Conservation (phyloP, 2,329 filamentous ascomycete genomes). For the Monilinia aucupariae region DNA sequence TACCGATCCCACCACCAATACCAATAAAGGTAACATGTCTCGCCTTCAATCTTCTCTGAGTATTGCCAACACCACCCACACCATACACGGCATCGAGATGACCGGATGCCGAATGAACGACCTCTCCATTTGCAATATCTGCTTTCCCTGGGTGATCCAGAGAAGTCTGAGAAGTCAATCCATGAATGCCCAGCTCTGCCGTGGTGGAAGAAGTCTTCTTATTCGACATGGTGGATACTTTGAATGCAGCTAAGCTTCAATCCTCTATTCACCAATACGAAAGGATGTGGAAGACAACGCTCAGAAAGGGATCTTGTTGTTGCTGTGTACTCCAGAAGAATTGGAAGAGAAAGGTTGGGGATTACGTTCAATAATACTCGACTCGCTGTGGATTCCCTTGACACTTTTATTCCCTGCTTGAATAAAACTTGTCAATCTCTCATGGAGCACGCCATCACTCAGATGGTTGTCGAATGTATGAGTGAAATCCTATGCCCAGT, state of each 20-base stretch:
- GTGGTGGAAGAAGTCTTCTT: not conserved
- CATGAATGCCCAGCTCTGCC: constrained; percentile 2
- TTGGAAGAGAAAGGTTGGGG: too few species aligned
- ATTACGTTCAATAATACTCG: too few species aligned
- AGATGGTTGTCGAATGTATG: constrained; percentile 2
- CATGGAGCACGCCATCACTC: constrained; percentile 9
- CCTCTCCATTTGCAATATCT: constrained; percentile 12
- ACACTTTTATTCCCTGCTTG: constrained; percentile 12
- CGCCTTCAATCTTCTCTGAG: constrained; percentile 8
- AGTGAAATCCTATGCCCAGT: not conserved
- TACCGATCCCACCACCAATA: constrained; percentile 38
- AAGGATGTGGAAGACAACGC: not conserved
- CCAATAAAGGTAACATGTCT: constrained; percentile 15
- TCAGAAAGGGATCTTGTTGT: not conserved
- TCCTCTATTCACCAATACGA: constrained; percentile 13
- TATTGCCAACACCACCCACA: constrained; percentile 6
- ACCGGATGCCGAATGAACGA: constrained; percentile 9
- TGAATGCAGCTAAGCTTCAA: constrained; percentile 14
- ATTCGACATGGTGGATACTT: constrained; percentile 12
- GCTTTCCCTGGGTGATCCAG: not conserved
- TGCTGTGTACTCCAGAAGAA: not conserved
- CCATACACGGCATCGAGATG: constrained; percentile 12
- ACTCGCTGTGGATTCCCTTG: not conserved
- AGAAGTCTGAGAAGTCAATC: not conserved
- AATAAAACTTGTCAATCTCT: not conserved